These are phyloP conservation scores for Phytopythium boreale DNA, from an alignment of 352 stramenopile genomes.

Conservation along the genomic window DNA sequence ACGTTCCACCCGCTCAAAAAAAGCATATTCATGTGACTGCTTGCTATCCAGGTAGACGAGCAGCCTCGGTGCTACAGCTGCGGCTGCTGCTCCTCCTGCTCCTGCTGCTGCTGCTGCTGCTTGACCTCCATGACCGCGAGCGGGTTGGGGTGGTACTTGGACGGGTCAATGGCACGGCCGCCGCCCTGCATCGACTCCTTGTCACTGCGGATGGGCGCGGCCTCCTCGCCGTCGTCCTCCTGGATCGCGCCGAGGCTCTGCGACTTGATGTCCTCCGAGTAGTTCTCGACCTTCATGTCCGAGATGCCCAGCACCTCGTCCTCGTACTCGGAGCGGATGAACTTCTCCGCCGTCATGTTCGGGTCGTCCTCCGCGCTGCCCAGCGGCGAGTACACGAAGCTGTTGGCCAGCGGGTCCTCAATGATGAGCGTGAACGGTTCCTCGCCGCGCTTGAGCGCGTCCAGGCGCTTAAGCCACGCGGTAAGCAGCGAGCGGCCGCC, in stretches of 20 bases:
- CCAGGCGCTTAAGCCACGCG: constrained; percentile 46
- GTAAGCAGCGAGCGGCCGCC: constrained; percentile 55
- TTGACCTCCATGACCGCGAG: constrained; percentile 54
- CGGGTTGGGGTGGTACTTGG: constrained; percentile 65
- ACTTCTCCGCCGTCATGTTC: constrained; percentile 79
- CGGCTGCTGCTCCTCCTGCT: constrained; percentile 20
- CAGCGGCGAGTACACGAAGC: constrained; percentile 82
- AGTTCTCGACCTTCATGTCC: constrained; percentile 92
- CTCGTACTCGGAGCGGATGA: constrained; percentile 86
- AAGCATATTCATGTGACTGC: constrained; percentile 1
- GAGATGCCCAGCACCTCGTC: constrained; percentile 91
- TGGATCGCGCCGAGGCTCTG: constrained; percentile 17
- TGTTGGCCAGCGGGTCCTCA: constrained; percentile 90
- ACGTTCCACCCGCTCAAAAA: neutral
- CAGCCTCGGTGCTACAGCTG: constrained; percentile 7
- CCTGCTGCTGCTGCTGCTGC: constrained; percentile 39
- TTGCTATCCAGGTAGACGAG: neutral
- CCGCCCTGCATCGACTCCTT: constrained; percentile 60
- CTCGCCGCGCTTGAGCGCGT: constrained; percentile 52
- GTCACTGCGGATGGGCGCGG: constrained; percentile 43
- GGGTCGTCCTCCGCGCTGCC: constrained; percentile 50
- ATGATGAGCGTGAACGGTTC: constrained; percentile 89
- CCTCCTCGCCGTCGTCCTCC: constrained; percentile 31
- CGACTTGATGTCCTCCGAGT: constrained; percentile 26
- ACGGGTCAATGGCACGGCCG: constrained; percentile 42